Conservation (phyloP, 2,329 filamentous ascomycete species). For the Furcasterigmium furcatum region DNA sequence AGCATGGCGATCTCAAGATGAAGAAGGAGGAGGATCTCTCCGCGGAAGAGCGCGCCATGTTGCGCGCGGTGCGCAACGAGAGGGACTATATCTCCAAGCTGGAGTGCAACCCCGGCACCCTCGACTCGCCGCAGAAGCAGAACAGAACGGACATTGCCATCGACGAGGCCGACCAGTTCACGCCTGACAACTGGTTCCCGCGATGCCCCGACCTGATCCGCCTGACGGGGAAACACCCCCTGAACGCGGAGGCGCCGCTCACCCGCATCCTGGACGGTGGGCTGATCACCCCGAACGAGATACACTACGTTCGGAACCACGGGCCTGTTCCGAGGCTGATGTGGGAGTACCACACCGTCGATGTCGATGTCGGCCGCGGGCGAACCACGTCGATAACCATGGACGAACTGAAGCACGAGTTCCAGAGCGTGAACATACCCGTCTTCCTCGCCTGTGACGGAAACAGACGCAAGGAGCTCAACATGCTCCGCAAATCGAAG, state of each 20-base stretch:
- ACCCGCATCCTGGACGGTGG: slow-evolving; percentile 39
- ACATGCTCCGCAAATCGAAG: slow-evolving; percentile 43
- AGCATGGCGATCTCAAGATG: slow-evolving; percentile 12
- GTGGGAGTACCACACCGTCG: slow-evolving; percentile 45
- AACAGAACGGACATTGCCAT: slow-evolving; percentile 15
- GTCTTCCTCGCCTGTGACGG: slow-evolving; percentile 45
- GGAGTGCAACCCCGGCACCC: slow-evolving; percentile 31
- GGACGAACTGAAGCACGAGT: slow-evolving; percentile 37
- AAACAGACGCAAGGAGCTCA: slow-evolving; percentile 48
- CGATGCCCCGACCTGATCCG: slow-evolving; percentile 42
- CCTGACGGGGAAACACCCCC: slow-evolving; percentile 47
- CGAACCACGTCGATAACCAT: slow-evolving; percentile 28
- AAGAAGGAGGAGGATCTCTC: slow-evolving; percentile 25
- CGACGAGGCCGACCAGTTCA: slow-evolving; percentile 44
- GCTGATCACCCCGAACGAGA: slow-evolving; percentile 44
- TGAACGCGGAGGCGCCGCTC: slow-evolving; percentile 46
- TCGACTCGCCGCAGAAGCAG: slow-evolving; percentile 12
- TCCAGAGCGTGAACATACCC: slow-evolving; percentile 42
- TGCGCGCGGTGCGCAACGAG: slow-evolving; percentile 38
- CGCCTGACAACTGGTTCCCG: slow-evolving; percentile 51
- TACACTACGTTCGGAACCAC: slow-evolving; percentile 52
- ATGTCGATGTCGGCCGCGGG: slow-evolving; percentile 33
- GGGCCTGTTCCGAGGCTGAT: slow-evolving; percentile 46
- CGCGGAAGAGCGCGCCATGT: slow-evolving; percentile 36
- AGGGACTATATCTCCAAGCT: slow-evolving; percentile 34